Evolutionary conservation across 2,329 filamentous ascomycete genomes (phyloP), one percentile per base, ranked within the genome.

Genomic region (Penicillium sp.): DNA sequence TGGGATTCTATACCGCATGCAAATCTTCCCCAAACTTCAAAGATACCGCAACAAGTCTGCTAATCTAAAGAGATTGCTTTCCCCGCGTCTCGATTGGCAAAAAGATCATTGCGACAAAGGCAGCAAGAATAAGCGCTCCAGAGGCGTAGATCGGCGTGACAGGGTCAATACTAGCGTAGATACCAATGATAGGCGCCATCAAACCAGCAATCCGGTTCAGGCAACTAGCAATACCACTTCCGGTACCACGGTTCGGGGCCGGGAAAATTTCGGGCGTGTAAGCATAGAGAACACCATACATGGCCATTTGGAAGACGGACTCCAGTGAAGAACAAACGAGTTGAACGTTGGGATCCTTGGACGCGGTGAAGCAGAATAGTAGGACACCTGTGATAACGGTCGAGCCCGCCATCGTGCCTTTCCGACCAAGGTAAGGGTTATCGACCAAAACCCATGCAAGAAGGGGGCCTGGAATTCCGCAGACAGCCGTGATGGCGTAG

Each of bases 401-500:
- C 3, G 78, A 75, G 48, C 79, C 71, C 18, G 78, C 77, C 77
- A 84, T 83, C 2, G 82, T 84, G 35, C 80, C 80, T 65, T 82
- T 83, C 47, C 82, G 80, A 26, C 82, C 82, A 29, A 84, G 64
- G 61, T 79, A 91, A 67, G 88, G 89, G 41, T 86, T 75, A 41
- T 88, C 81, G 55, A 95, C 89, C 1, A 88, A 85, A 65, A 83
- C 89, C 57, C 87, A 88, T 15, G 87, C 90, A 9, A 93, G 77
- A 20, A 94, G 74, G 46, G 87, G 89, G 22, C 90, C 90, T 0
- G 90, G 90, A 2, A 94, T 85, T 37, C 90, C 90, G 46, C 87
- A 83, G 35, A 90, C 77, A 40, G 88, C 89, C 15, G 89, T 90
- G 70, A 95, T 92, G 70, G 87, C 87, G 71, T 92, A 93, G 79